These are phyloP conservation scores for Moniliella sp. DNA, from an alignment of 1,284 basidiomycete species.

Conservation along the genomic window DNA sequence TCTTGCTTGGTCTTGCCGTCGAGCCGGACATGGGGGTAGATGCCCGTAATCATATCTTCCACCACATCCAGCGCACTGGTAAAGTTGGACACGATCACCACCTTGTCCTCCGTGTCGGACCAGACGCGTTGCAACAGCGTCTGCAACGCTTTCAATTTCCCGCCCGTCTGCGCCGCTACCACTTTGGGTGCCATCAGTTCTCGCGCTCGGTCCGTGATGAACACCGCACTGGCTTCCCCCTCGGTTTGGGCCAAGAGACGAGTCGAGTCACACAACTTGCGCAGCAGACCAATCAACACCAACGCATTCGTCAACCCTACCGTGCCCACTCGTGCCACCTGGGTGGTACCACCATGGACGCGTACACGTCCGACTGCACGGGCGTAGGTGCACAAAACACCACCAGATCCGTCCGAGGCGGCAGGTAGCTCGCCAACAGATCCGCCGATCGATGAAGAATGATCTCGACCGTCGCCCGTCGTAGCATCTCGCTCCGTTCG, in stretches of 20 bases:
- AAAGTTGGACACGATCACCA: conserved; percentile 32
- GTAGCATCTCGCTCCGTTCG: conserved; percentile 36
- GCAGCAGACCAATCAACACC: conserved; percentile 34
- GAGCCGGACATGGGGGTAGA: conserved; percentile 41
- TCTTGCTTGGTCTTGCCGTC: conserved; percentile 44
- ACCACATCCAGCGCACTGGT: conserved; percentile 68
- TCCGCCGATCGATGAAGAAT: conserved; percentile 54
- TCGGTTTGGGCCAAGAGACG: conserved; percentile 47
- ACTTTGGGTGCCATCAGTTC: not conserved
- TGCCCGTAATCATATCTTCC: conserved; percentile 47
- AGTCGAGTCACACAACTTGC: conserved; percentile 82
- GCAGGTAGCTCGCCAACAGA: conserved; percentile 62
- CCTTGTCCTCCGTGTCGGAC: conserved; percentile 51
- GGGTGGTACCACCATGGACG: conserved; percentile 43
- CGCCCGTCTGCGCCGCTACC: conserved; percentile 7
- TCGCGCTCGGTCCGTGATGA: too few relatives aligned
- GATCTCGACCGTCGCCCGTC: conserved; percentile 58
- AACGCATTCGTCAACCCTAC: too few relatives aligned
- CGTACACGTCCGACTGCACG: conserved; percentile 61
- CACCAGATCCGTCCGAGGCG: conserved; percentile 55
- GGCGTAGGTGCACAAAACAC: conserved; percentile 7
- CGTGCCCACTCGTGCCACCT: conserved; percentile 10
- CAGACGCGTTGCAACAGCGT: conserved; percentile 48
- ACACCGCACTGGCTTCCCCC: too few relatives aligned
- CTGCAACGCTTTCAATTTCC: conserved; percentile 51